These are phyloP conservation scores for Ceratocystis eucalypticola DNA, from an alignment of 2,329 filamentous ascomycete species.

Conservation along the genomic window DNA sequence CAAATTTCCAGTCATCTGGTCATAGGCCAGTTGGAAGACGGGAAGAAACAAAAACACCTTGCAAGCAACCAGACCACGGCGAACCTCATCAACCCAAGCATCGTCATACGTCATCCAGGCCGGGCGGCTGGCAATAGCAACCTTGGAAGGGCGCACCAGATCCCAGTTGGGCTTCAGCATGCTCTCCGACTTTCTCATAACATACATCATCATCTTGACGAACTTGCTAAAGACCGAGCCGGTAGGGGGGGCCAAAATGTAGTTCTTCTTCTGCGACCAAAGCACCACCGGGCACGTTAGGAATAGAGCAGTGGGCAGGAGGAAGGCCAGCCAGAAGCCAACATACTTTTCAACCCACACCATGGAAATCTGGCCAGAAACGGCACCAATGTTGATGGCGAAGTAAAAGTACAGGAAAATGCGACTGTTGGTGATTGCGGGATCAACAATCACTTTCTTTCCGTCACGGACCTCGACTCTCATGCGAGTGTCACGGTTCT, in stretches of 20 bases:
- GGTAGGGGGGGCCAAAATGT: slow-evolving; percentile 50
- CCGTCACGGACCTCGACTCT: slow-evolving; percentile 44
- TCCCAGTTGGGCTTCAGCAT: slow-evolving; percentile 55
- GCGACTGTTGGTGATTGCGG: slow-evolving; percentile 51
- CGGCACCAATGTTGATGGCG: slow-evolving; percentile 51
- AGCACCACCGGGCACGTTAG: slow-evolving; percentile 48
- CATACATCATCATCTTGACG: slow-evolving; percentile 44
- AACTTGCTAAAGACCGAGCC: slow-evolving; percentile 61
- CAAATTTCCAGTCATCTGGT: slow-evolving; percentile 47
- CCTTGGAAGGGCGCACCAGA: slow-evolving; percentile 50
- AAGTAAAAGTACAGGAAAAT: slow-evolving; percentile 52
- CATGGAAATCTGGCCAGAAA: slow-evolving; percentile 49
- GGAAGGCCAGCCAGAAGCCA: slow-evolving; percentile 60
- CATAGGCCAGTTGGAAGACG: slow-evolving; percentile 46
- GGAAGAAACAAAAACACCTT: slow-evolving; percentile 58
- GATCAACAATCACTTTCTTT: slow-evolving; percentile 57
- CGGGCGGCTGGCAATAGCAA: slow-evolving; percentile 44
- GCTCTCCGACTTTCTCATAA: slow-evolving; percentile 50
- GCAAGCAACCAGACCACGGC: slow-evolving; percentile 55
- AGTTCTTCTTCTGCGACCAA: slow-evolving; percentile 44
- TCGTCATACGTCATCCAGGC: slow-evolving; percentile 73
- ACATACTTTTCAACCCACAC: slow-evolving; percentile 64
- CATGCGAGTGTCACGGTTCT: slow-evolving; percentile 47
- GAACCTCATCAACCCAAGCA: slow-evolving; percentile 67
- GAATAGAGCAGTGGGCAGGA: slow-evolving; percentile 55